A percentile compares a stretch with the other conserved stretches of the same genome.
Conservation (phyloP, 2,329 filamentous ascomycete species). For the Aspergillus latus region DNA sequence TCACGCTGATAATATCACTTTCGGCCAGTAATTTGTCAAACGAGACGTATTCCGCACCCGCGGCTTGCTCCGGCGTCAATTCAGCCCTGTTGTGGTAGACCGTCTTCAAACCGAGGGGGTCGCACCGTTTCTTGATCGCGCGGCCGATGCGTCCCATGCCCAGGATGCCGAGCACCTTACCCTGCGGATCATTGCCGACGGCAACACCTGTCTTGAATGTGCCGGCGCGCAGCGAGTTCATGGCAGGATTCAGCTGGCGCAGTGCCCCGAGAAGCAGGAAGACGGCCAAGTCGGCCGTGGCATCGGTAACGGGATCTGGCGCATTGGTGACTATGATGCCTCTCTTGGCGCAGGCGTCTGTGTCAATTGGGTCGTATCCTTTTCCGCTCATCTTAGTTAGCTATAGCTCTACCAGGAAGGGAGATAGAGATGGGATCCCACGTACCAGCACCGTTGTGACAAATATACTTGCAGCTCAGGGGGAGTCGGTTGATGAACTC, state of each 20-base stretch:
- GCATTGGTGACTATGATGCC: not conserved
- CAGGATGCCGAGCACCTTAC: not conserved
- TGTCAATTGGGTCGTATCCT: not conserved
- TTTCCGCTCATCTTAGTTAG: not conserved
- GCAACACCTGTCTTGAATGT: not conserved
- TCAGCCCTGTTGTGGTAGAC: not conserved
- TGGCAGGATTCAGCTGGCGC: not conserved
- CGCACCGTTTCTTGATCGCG: not conserved
- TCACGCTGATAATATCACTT: not conserved
- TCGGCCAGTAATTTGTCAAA: not conserved
- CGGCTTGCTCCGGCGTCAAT: not conserved
- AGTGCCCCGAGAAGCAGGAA: not conserved
- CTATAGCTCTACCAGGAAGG: not conserved
- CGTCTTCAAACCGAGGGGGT: not conserved
- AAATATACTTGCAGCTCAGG: slow-evolving; percentile 8
- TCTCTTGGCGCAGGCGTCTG: not conserved
- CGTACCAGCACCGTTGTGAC: slow-evolving; percentile 58
- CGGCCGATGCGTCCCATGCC: not conserved
- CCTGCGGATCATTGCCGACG: not conserved
- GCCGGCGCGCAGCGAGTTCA: not conserved
- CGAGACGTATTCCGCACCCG: not conserved
- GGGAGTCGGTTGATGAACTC: slow-evolving; percentile 1
- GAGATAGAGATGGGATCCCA: no score
- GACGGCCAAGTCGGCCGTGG: not conserved
- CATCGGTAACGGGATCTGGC: not conserved